Percentiles rank a stretch among this genome's conserved stretches.
Evolutionary conservation across 2,329 filamentous ascomycete species (phyloP).

Genomic region (Penicillium sp.): DNA sequence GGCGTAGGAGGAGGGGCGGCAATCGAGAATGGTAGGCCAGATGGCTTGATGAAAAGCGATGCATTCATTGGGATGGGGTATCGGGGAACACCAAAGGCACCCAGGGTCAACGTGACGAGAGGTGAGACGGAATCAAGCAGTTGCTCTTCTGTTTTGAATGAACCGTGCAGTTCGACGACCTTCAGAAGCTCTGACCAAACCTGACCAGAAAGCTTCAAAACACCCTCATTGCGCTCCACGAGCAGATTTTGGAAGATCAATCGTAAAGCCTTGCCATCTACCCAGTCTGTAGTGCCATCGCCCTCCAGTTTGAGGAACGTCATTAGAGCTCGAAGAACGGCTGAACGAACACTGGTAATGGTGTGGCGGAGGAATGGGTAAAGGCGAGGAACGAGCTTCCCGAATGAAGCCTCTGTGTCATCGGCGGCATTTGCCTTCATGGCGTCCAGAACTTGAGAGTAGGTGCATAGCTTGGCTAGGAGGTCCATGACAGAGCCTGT

Average conservation of each 20-base stretch:
- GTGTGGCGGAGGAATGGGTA: slow-evolving; percentile 97
- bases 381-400: slow-evolving; percentile 84
- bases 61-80: slow-evolving; percentile 92
- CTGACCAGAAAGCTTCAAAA: slow-evolving; percentile 79
- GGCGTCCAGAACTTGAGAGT: slow-evolving; percentile 85
- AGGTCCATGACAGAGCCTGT: slow-evolving; percentile 99
- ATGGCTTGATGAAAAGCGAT: slow-evolving; percentile 87
- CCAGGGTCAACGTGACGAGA: slow-evolving; percentile 81
- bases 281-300: slow-evolving; percentile 81
- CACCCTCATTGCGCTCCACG: slow-evolving; percentile 84
- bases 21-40: slow-evolving; percentile 76
- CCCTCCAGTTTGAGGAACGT: slow-evolving; percentile 89
- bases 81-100: slow-evolving; percentile 88
- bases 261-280: slow-evolving; percentile 84
- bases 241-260: slow-evolving; percentile 94
- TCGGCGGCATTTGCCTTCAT: slow-evolving; percentile 88
- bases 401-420: slow-evolving; percentile 86
- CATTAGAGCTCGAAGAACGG: slow-evolving; percentile 86
- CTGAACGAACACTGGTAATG: slow-evolving; percentile 90
- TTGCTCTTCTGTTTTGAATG: slow-evolving; percentile 68
- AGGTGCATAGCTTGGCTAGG: slow-evolving; percentile 90
- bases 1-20: slow-evolving; percentile 37
- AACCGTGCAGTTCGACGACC: slow-evolving; percentile 62
- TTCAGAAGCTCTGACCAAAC: slow-evolving; percentile 81
- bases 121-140: slow-evolving; percentile 75